Conservation (phyloP, 2,329 filamentous ascomycete genomes). For the Penicillium sp. region DNA sequence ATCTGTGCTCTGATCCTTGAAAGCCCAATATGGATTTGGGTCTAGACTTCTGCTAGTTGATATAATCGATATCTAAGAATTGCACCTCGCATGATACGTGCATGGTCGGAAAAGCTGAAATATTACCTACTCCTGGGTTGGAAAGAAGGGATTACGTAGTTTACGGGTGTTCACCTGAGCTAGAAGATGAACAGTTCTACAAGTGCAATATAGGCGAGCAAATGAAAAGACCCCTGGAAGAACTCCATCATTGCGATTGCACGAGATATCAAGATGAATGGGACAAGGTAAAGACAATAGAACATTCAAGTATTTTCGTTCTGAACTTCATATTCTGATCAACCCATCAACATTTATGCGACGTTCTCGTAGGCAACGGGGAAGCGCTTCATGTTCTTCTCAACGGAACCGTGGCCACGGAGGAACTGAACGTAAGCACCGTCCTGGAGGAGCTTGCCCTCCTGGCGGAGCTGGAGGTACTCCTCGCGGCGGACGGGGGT, state of each 20-base stretch:
- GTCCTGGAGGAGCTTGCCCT: slow-evolving; percentile 90
- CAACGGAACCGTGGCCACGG: slow-evolving; percentile 83
- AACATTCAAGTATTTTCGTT: slow-evolving; percentile 27
- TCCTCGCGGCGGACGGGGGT: slow-evolving; percentile 96
- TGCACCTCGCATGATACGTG: neutral
- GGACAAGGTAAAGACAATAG: slow-evolving; percentile 20
- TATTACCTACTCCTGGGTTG: neutral
- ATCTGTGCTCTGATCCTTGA: neutral
- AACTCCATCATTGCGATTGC: slow-evolving; percentile 27
- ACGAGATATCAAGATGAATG: slow-evolving; percentile 25
- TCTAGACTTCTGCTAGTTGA: slow-evolving; percentile 5
- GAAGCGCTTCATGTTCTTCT: slow-evolving; percentile 89
- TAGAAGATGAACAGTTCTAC: neutral
- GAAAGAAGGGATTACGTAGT: neutral
- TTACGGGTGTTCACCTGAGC: neutral
- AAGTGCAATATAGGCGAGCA: neutral
- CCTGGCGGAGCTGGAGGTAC: slow-evolving; percentile 92
- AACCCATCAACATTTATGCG: slow-evolving; percentile 42
- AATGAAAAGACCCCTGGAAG: slow-evolving; percentile 20
- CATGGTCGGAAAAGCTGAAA: neutral
- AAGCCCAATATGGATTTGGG: neutral
- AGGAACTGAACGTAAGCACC: slow-evolving; percentile 99
- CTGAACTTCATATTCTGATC: slow-evolving; percentile 31
- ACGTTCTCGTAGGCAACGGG: slow-evolving; percentile 71
- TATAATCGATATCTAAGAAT: neutral